phyloP scores from a whole-genome alignment of 2,329 filamentous ascomycete species.

The Juglanconis oblonga region DNA sequence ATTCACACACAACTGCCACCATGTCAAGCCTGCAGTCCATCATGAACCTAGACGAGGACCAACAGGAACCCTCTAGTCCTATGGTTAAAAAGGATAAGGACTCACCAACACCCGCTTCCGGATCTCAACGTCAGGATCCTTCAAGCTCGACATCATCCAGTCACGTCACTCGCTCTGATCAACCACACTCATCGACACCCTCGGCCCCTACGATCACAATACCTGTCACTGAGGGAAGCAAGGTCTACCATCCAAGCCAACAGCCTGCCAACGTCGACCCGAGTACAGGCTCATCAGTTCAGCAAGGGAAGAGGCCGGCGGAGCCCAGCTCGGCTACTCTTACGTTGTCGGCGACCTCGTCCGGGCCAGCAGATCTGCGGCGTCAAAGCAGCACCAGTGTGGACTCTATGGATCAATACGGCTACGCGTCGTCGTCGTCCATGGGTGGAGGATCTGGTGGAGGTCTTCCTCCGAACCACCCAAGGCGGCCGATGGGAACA shows the following conservation, averaged over 20 bases:
- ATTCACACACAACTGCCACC: slow-evolving; percentile 37
- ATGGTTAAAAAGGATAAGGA: slow-evolving; percentile 44
- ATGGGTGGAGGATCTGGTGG: slow-evolving; percentile 25
- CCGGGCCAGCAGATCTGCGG: slow-evolving; percentile 29
- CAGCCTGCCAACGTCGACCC: slow-evolving; percentile 25
- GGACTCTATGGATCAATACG: slow-evolving; percentile 47
- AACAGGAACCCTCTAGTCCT: slow-evolving; percentile 33
- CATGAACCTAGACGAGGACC: slow-evolving; percentile 54
- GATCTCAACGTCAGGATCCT: slow-evolving; percentile 34
- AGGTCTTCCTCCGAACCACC: slow-evolving; percentile 23
- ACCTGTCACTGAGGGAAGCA: slow-evolving; percentile 20
- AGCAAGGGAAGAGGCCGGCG: slow-evolving; percentile 16
- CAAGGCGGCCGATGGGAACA: slow-evolving; percentile 39
- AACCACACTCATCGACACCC: slow-evolving; percentile 21
- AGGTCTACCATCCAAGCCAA: slow-evolving; percentile 22
- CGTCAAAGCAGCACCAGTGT: slow-evolving; percentile 45
- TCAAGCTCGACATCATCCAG: slow-evolving; percentile 32
- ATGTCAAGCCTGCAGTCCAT: slow-evolving; percentile 57
- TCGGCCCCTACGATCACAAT: slow-evolving; percentile 29
- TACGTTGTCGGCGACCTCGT: slow-evolving; percentile 22
- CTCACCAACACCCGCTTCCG: slow-evolving; percentile 35
- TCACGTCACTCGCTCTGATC: slow-evolving; percentile 38
- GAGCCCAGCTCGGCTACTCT: slow-evolving; percentile 22
- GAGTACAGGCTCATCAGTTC: slow-evolving; percentile 14
- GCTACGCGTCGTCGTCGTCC: slow-evolving; percentile 34